These are phyloP conservation scores for Taiozyma sp. DNA, from an alignment of 1,139 yeast genomes.

Conservation along the genomic window DNA sequence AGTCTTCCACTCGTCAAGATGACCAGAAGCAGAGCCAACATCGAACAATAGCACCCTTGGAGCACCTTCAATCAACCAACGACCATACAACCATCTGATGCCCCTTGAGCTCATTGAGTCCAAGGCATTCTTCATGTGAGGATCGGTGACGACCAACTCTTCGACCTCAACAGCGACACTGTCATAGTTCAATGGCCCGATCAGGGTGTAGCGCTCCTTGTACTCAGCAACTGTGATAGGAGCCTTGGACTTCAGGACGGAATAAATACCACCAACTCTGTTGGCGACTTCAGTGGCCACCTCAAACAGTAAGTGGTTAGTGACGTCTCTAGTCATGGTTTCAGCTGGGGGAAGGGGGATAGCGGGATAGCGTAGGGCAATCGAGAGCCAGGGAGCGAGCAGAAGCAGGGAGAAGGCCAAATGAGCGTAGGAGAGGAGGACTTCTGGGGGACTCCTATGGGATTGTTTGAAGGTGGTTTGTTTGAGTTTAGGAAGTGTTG, in stretches of 20 bases:
- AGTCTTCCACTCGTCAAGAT: slow-evolving; percentile 87
- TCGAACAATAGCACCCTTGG: slow-evolving; percentile 91
- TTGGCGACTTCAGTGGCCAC: slow-evolving; percentile 98
- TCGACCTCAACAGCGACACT: slow-evolving; percentile 94
- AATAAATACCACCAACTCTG: slow-evolving; percentile 96
- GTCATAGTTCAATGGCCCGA: slow-evolving; percentile 81
- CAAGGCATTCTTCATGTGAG: slow-evolving; percentile 53
- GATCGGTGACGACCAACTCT: slow-evolving; percentile 62
- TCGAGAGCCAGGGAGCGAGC: not conserved
- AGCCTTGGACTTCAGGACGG: slow-evolving; percentile 94
- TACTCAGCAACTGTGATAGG: slow-evolving; percentile 96
- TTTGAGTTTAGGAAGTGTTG: not conserved
- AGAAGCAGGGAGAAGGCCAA: not conserved
- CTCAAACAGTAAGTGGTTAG: slow-evolving; percentile 85
- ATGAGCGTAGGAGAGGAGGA: not conserved
- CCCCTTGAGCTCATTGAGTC: slow-evolving; percentile 81
- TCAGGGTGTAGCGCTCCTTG: slow-evolving; percentile 76
- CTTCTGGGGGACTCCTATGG: not conserved
- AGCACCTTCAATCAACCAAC: slow-evolving; percentile 98
- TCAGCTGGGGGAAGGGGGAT: not conserved
- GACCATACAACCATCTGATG: slow-evolving; percentile 77
- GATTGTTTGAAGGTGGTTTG: not conserved
- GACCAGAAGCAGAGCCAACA: slow-evolving; percentile 64
- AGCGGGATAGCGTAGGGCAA: not conserved
- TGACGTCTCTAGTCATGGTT: slow-evolving; percentile 66